These are phyloP conservation scores for Colletotrichum agaves DNA, from an alignment of 2,329 filamentous ascomycete species.

Conservation along the genomic window DNA sequence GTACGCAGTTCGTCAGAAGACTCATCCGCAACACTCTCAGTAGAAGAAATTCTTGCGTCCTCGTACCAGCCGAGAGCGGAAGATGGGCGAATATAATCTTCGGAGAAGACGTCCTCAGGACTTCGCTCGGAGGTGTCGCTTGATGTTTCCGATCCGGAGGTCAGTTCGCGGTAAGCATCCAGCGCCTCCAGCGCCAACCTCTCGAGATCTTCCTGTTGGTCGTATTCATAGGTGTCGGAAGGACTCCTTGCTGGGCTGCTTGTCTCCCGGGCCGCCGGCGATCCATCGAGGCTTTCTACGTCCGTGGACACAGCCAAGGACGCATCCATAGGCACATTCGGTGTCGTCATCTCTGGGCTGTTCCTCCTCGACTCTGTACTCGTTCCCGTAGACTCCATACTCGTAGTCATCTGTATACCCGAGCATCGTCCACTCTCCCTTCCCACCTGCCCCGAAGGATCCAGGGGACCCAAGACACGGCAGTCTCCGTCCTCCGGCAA, in stretches of 20 bases:
- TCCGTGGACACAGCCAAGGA: background rate
- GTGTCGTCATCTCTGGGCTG: no score
- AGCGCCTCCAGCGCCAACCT: background rate
- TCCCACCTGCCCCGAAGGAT: background rate
- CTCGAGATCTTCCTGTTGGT: background rate
- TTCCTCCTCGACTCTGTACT: no score
- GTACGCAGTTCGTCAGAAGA: background rate
- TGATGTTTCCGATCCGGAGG: background rate
- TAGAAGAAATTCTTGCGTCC: background rate
- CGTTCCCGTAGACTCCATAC: no score
- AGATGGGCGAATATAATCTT: background rate
- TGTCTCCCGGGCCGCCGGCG: background rate
- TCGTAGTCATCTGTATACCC: background rate
- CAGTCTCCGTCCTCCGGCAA: background rate
- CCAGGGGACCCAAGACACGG: background rate
- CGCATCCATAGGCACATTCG: background rate
- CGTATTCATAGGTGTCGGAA: background rate
- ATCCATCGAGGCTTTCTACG: background rate
- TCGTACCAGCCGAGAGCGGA: constrained; percentile 18
- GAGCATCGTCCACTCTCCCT: background rate
- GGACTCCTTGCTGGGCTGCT: background rate
- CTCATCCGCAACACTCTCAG: background rate
- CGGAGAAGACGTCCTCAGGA: background rate
- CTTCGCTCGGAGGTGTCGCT: background rate
- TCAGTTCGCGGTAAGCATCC: background rate